Evolutionary conservation across 2,329 filamentous ascomycete species (phyloP).

Genomic region (Zasmidium cellare): DNA sequence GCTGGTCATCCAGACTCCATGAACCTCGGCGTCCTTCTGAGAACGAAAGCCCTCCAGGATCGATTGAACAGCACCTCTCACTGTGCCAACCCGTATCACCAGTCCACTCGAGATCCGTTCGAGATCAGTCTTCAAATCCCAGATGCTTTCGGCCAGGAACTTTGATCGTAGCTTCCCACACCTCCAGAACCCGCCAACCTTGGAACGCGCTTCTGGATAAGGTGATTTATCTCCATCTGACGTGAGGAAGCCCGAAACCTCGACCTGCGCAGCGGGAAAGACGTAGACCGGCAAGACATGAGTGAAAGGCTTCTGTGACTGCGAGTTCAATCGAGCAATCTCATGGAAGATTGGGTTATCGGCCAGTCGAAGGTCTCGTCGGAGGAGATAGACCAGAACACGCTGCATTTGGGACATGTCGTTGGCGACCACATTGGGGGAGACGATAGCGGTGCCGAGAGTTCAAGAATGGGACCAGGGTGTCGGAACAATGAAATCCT

Average conservation of each 20-base stretch:
- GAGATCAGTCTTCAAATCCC: slow-evolving; percentile 67
- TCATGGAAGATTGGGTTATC: slow-evolving; percentile 74
- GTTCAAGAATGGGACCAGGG: neutral
- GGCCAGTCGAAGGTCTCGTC: slow-evolving; percentile 69
- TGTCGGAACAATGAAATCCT: neutral
- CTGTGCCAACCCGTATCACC: slow-evolving; percentile 62
- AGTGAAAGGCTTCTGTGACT: slow-evolving; percentile 51
- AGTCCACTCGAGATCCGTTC: slow-evolving; percentile 62
- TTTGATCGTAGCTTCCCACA: slow-evolving; percentile 71
- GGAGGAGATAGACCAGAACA: slow-evolving; percentile 69
- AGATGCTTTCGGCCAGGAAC: slow-evolving; percentile 71
- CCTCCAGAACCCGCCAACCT: slow-evolving; percentile 68
- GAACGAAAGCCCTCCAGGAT: slow-evolving; percentile 53
- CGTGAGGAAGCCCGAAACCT: slow-evolving; percentile 71
- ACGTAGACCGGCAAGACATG: slow-evolving; percentile 72
- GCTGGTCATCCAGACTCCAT: slow-evolving; percentile 71
- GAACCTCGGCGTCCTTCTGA: slow-evolving; percentile 48
- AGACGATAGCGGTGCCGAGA: neutral
- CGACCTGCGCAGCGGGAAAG: slow-evolving; percentile 69
- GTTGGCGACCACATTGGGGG: slow-evolving; percentile 1
- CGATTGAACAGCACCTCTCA: slow-evolving; percentile 59
- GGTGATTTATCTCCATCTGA: slow-evolving; percentile 55
- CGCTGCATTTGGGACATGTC: slow-evolving; percentile 27
- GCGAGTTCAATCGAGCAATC: slow-evolving; percentile 48
- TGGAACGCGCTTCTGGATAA: slow-evolving; percentile 67